Evolutionary conservation across 768 basidiomycete genomes (phyloP), one percentile per base, ranked within the genome.

Genomic region (Ephemerocybe angulata): DNA sequence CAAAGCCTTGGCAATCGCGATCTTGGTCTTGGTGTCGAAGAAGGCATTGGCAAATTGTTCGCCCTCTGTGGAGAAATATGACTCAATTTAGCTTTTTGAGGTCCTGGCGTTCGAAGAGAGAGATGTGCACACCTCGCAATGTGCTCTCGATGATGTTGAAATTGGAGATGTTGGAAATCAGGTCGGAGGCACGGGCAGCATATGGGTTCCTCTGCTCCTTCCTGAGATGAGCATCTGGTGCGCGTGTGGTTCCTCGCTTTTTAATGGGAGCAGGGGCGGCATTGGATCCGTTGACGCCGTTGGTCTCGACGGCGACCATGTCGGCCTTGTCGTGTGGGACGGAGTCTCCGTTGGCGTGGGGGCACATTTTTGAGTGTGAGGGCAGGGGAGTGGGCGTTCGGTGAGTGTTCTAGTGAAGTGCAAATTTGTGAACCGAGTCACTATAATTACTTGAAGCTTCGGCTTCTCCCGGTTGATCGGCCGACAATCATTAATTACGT

Each of bases 41-140:
- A 99, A 99, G 52, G 97, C 96, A 68, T 98, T 99, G 59, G 97
- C 97, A 65, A 99, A 99, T 70, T 99, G 95, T 71, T 97, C 95
- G 55, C 94, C 95, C 88, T 97, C 95, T 96, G 63, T 35, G 49
- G 37, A 57, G 35, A 33, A 13, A 49, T 29, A 28, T 55, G 44
- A 55, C 30, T 57, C 28, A 65, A 40, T 53, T 52, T 22, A n/a
- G n/a, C n/a, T n/a, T n/a, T n/a, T n/a, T n/a, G n/a, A 58, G 52
- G 38, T 58, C 19, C 22, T n/a, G 15, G 8, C 17, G 4, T 24
- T 13, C 30, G 29, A 13, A 24, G 21, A 27, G 21, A 21, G 15
- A 24, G 31, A 25, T 28, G 44, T 30, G 75, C 82, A 51, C 38
- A 93, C 94, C 93, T 83, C 96, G 78, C 55, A 98, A 83, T 3